These are phyloP conservation scores for Ceratocystis albifundus DNA, from an alignment of 2,329 filamentous ascomycete genomes.

Conservation along the genomic window DNA sequence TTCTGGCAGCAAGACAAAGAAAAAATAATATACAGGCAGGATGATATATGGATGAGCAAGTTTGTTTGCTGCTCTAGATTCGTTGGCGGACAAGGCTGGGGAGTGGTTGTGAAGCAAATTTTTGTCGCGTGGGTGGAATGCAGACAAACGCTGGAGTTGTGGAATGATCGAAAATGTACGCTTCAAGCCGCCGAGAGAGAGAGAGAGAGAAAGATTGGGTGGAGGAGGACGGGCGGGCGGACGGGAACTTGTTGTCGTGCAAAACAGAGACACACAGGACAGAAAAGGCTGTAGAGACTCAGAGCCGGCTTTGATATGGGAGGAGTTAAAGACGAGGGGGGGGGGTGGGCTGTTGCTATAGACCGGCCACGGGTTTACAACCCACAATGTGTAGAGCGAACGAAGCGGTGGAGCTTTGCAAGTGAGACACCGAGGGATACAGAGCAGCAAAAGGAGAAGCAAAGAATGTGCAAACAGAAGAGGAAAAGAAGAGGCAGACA, in stretches of 20 bases:
- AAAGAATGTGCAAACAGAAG: not conserved
- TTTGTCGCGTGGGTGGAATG: not conserved
- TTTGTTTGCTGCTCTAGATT: not conserved
- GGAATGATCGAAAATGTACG: slow-evolving; percentile 4
- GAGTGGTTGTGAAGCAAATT: not conserved
- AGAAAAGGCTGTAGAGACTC: not conserved
- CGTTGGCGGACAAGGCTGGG: slow-evolving; percentile 7
- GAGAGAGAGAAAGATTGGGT: not conserved
- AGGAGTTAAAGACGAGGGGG: not conserved
- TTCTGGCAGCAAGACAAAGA: not conserved
- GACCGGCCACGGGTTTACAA: not conserved
- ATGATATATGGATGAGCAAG: not conserved
- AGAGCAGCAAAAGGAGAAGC: not conserved
- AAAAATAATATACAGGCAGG: not conserved
- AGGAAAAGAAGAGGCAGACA: not conserved
- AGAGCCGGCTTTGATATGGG: not conserved
- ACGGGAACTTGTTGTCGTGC: not conserved
- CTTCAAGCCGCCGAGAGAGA: not conserved
- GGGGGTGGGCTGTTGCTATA: not conserved
- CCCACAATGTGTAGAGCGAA: not conserved
- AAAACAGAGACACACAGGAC: not conserved
- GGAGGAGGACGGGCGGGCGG: not conserved
- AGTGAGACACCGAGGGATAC: slow-evolving; percentile 10
- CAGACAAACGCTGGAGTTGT: not conserved
- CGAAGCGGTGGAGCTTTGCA: not conserved